Conservation (phyloP, 495 filamentous ascomycete species). For the Rhizodiscina lignyota region DNA sequence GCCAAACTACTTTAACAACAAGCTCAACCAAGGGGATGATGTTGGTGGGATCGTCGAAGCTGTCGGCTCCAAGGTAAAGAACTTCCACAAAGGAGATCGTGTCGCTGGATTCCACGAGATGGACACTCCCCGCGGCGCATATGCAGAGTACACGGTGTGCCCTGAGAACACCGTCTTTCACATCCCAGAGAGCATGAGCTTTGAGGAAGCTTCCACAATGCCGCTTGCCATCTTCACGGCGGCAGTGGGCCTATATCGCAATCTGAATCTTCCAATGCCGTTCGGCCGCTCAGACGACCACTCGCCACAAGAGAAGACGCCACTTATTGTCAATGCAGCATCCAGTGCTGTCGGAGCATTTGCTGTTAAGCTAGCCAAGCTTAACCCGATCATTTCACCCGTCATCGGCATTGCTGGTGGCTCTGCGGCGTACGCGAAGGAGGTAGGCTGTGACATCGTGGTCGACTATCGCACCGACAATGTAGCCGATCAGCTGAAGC, state of each 20-base stretch:
- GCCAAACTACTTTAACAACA: slow-evolving; percentile 3
- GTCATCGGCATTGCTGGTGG: slow-evolving; percentile 1
- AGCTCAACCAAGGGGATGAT: slow-evolving; percentile 9
- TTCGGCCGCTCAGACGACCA: neutral
- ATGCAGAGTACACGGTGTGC: slow-evolving; percentile 7
- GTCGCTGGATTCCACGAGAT: slow-evolving; percentile 9
- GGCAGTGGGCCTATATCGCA: slow-evolving; percentile 4
- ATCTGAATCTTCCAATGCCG: slow-evolving; percentile 4
- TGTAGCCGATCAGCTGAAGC: too few relatives aligned
- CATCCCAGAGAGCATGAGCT: slow-evolving; percentile 3
- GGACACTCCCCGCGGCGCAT: slow-evolving; percentile 4
- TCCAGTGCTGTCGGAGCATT: slow-evolving; percentile 7
- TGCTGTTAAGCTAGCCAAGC: slow-evolving; percentile 6
- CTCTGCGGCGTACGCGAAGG: neutral
- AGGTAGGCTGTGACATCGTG: neutral
- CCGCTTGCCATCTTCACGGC: slow-evolving; percentile 6
- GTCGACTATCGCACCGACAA: slow-evolving; percentile 1
- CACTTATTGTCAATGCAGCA: slow-evolving; percentile 10
- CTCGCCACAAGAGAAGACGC: too few relatives aligned
- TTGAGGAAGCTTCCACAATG: slow-evolving; percentile 7
- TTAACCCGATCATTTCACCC: neutral
- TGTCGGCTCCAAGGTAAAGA: slow-evolving; percentile 4
- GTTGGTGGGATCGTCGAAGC: slow-evolving; percentile 7
- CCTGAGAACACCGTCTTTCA: slow-evolving; percentile 6
- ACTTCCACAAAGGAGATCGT: slow-evolving; percentile 7